Conservation (phyloP, 805 yeast species). For the Candida suzukii region DNA sequence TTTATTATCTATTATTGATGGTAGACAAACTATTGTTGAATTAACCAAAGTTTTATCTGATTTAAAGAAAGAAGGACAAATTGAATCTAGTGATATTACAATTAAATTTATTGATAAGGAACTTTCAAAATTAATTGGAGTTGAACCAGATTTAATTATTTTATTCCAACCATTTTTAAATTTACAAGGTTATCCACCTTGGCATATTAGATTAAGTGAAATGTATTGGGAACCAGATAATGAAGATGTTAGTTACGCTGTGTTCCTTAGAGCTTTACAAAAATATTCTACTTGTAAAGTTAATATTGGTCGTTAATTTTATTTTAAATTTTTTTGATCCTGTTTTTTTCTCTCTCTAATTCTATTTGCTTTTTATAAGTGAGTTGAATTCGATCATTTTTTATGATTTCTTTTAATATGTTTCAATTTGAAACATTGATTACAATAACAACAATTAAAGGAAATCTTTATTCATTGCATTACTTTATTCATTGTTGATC, state of each 20-base stretch:
- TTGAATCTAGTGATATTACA: constrained; percentile 60
- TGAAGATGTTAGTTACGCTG: constrained; percentile 71
- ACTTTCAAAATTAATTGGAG: constrained; percentile 66
- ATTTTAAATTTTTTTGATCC: background rate
- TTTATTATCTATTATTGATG: constrained; percentile 70
- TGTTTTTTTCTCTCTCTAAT: background rate
- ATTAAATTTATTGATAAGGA: constrained; percentile 72
- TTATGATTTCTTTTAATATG: too few species aligned
- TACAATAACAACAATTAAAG: too few species aligned
- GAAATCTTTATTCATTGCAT: too few species aligned
- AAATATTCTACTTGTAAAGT: constrained; percentile 75
- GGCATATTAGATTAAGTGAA: constrained; percentile 91
- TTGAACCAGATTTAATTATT: constrained; percentile 87
- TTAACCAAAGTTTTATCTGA: constrained; percentile 82
- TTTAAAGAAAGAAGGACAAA: constrained; percentile 52
- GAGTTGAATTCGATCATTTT: too few species aligned
- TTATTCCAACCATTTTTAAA: constrained; percentile 83
- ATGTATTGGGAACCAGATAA: constrained; percentile 89
- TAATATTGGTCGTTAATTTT: constrained; percentile 70
- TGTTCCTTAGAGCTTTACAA: constrained; percentile 71
- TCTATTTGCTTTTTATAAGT: too few species aligned
- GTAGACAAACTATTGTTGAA: constrained; percentile 84
- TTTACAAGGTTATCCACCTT: constrained; percentile 93
- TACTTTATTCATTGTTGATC: too few species aligned
- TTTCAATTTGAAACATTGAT: too few species aligned